phyloP scores from a whole-genome alignment of 768 basidiomycete genomes.

The Suillus discolor region DNA sequence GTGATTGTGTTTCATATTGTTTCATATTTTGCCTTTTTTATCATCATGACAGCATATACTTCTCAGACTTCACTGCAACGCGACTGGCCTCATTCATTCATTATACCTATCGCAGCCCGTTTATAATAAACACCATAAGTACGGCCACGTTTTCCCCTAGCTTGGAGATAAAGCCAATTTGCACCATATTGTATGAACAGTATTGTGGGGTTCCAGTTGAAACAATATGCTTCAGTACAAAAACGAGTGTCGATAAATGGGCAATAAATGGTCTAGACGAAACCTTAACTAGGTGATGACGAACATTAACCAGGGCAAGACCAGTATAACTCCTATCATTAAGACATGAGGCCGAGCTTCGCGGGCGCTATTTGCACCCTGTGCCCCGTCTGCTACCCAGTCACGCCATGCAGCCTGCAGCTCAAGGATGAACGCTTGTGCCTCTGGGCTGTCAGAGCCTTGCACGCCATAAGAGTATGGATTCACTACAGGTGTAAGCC shows the following conservation, averaged over 20 bases:
- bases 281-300: background rate
- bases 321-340: background rate
- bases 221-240: background rate
- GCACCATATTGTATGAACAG: background rate
- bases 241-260: background rate
- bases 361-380: slow-evolving; percentile 47
- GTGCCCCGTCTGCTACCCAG: slow-evolving; percentile 61
- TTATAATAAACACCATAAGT: background rate
- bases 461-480: slow-evolving; percentile 54
- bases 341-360: background rate
- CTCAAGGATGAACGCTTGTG: slow-evolving; percentile 76
- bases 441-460: slow-evolving; percentile 69
- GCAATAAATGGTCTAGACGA: background rate
- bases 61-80: background rate
- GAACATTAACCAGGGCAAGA: background rate
- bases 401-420: slow-evolving; percentile 78
- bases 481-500: slow-evolving; percentile 76
- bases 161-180: background rate
- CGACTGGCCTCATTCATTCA: background rate
- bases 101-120: background rate
- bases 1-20: background rate
- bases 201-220: background rate
- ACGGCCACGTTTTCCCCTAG: background rate
- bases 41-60: background rate
- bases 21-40: background rate